Percentiles rank a stretch among this genome's conserved stretches.
phyloP scores from a whole-genome alignment of 2,329 filamentous ascomycete species.

The Ilyonectria destructans region DNA sequence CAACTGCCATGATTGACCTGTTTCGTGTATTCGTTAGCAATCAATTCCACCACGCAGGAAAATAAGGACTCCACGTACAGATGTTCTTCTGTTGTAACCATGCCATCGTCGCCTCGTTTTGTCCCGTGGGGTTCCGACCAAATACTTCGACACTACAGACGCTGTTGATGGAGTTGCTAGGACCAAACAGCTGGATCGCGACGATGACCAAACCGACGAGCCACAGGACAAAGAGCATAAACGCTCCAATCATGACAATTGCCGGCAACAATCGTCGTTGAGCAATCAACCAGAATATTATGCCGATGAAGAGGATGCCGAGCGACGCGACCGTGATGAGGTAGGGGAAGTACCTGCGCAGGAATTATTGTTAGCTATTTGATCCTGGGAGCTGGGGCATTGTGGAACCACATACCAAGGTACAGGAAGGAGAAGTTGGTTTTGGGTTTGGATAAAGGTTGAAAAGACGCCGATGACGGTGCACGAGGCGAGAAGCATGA shows the following conservation, averaged over 20 bases:
- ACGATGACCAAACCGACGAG: slow-evolving; percentile 76
- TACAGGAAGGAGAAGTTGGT: slow-evolving; percentile 67
- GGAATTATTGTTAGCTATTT: slow-evolving; percentile 7
- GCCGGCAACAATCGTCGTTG: slow-evolving; percentile 73
- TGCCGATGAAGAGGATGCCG: slow-evolving; percentile 76
- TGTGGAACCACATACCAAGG: slow-evolving; percentile 69
- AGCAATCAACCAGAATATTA: slow-evolving; percentile 76
- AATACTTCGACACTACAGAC: slow-evolving; percentile 75
- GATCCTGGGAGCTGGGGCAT: not conserved
- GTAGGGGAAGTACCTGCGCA: slow-evolving; percentile 77
- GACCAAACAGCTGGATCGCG: slow-evolving; percentile 76
- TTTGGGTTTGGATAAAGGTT: slow-evolving; percentile 73
- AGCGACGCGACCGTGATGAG: slow-evolving; percentile 73
- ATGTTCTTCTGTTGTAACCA: slow-evolving; percentile 77
- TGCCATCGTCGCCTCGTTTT: slow-evolving; percentile 70
- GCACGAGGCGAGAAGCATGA: slow-evolving; percentile 74
- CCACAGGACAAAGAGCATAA: slow-evolving; percentile 79
- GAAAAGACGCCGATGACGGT: slow-evolving; percentile 75
- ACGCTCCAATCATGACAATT: slow-evolving; percentile 76
- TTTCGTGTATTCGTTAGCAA: slow-evolving; percentile 36
- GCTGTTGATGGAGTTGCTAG: slow-evolving; percentile 70
- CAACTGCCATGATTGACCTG: slow-evolving; percentile 76
- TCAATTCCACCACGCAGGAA: accelerated
- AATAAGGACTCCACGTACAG: slow-evolving; percentile 63
- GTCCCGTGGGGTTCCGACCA: slow-evolving; percentile 64